Evolutionary conservation across 2,329 filamentous ascomycete species (phyloP).

Genomic region (Claviceps cyperi): DNA sequence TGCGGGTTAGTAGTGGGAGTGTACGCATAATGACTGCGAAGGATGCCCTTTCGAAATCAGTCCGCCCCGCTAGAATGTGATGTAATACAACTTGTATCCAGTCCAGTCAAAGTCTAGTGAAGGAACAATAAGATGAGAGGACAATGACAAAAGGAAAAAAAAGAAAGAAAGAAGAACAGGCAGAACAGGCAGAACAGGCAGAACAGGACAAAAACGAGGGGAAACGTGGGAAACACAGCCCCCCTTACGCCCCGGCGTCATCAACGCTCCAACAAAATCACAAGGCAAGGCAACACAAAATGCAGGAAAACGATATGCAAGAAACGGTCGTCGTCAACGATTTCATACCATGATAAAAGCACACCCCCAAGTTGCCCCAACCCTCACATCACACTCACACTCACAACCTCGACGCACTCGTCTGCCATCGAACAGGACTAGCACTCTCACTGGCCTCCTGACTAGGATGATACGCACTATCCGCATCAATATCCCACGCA

Average conservation of each 20-base stretch:
- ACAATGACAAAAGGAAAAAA: not conserved
- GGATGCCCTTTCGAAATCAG: too few relatives aligned
- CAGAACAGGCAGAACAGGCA: not conserved
- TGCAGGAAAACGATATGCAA: too few relatives aligned
- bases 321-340: too few relatives aligned
- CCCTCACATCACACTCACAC: too few relatives aligned
- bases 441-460: slow-evolving; percentile 56
- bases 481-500: slow-evolving; percentile 85
- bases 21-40: too few relatives aligned
- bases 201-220: not conserved
- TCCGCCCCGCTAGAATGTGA: too few relatives aligned
- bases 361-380: not conserved
- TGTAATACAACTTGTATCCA: too few relatives aligned
- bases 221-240: not conserved
- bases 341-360: too few relatives aligned
- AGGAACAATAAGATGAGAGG: not conserved
- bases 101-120: too few relatives aligned
- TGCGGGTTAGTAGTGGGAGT: too few relatives aligned
- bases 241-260: not conserved
- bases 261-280: too few relatives aligned
- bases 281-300: too few relatives aligned
- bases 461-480: slow-evolving; percentile 55
- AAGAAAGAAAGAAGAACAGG: not conserved
- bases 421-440: slow-evolving; percentile 56
- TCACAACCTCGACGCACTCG: slow-evolving; percentile 52